Conservation (phyloP, 495 filamentous ascomycete genomes). For the Daldinia grandis region DNA sequence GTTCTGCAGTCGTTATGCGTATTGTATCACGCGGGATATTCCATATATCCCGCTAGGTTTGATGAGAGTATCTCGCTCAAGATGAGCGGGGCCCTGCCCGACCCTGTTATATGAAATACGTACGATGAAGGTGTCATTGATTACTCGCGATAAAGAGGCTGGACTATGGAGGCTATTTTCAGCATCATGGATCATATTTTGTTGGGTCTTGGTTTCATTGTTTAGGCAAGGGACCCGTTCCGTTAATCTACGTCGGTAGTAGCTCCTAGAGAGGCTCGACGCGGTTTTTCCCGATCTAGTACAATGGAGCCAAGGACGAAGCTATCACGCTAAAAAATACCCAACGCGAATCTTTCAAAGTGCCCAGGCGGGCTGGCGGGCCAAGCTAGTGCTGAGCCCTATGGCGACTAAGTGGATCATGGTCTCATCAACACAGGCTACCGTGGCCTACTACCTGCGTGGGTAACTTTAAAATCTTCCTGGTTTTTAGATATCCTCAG, state of each 20-base stretch:
- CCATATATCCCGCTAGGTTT: neutral
- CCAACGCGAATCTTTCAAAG: slow-evolving; percentile 21
- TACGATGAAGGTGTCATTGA: slow-evolving; percentile 5
- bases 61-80: neutral
- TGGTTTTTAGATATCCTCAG: neutral
- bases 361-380: slow-evolving; percentile 15
- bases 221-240: slow-evolving; percentile 1
- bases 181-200: neutral
- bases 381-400: slow-evolving; percentile 27
- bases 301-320: slow-evolving; percentile 5
- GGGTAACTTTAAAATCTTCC: slow-evolving; percentile 8
- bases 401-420: slow-evolving; percentile 21
- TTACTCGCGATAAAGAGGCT: neutral
- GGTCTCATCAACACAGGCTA: slow-evolving; percentile 25
- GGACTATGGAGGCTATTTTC: neutral
- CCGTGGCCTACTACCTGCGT: neutral
- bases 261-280: neutral
- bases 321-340: slow-evolving; percentile 11
- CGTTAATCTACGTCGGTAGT: neutral
- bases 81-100: neutral
- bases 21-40: slow-evolving; percentile 7
- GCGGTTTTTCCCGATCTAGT: slow-evolving; percentile 37
- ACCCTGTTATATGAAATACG: neutral
- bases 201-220: neutral
- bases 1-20: neutral